A percentile compares a stretch with the other conserved stretches of the same genome.
These are phyloP conservation scores for Suhomyces yuchorum DNA, from an alignment of 1,139 yeast genomes.

Conservation along the genomic window DNA sequence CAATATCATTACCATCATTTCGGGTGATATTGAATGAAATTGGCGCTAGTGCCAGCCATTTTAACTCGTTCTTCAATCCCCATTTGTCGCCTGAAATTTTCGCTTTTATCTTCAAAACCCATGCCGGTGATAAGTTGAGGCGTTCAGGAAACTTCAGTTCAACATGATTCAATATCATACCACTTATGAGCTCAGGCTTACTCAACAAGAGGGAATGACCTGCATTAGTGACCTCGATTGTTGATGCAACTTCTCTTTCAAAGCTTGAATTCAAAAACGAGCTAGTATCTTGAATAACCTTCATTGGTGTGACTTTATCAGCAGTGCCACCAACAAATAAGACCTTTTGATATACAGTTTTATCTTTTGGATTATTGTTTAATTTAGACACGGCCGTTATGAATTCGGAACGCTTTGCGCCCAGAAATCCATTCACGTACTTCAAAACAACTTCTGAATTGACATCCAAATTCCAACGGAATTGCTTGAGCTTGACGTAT, in stretches of 20 bases:
- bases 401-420: conserved; percentile 49
- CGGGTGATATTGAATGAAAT: conserved; percentile 50
- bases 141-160: conserved; percentile 51
- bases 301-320: conserved; percentile 58
- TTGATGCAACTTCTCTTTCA: conserved; percentile 33
- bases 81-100: conserved; percentile 69
- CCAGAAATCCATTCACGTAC: conserved; percentile 52
- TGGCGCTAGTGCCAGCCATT: conserved; percentile 63
- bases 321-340: conserved; percentile 58
- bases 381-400: conserved; percentile 38
- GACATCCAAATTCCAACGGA: conserved; percentile 73
- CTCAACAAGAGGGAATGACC: conserved; percentile 70
- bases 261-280: conserved; percentile 28
- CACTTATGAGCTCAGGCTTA: conserved; percentile 67
- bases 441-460: conserved; percentile 55
- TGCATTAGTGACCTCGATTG: conserved; percentile 50
- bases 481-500: conserved; percentile 56
- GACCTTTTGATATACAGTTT: conserved; percentile 42
- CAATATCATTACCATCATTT: conserved; percentile 29
- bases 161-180: conserved; percentile 61
- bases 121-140: conserved; percentile 56
- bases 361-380: conserved; percentile 36
- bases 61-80: conserved; percentile 75
- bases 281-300: conserved; percentile 30
- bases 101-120: conserved; percentile 66